Base-by-base conservation (phyloP, 208 protist species). In the Trypanosoma caninum region DNA sequence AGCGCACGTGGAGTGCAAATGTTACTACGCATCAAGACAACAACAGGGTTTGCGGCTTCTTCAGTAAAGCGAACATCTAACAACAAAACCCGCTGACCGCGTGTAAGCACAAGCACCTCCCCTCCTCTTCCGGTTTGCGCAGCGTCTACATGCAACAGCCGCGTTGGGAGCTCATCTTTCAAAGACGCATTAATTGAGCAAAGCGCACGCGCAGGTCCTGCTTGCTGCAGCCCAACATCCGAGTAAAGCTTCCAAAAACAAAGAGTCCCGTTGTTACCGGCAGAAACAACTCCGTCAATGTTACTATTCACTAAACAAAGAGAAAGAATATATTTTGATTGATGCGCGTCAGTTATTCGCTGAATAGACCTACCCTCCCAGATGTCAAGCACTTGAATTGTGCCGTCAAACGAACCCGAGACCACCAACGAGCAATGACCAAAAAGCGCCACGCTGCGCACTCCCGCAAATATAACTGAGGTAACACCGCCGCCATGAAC, bases 251-350 rank as follows among this genome's bases (percentile, higher is more conserved):
- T n/a, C 87, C 87, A 93, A 37, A 83, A 56, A n/a, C 73, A 69
- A 38, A 93, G 65, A 27, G 63, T 81, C 8, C 87, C 76, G 58
- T 93, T 78, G 58, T 93, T 90, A 34, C 87, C 87, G 52, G 80
- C 78, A 51, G 42, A 53, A 77, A 69, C 59, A 41, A 75, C 28
- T 42, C 50, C 33, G 8, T 38, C 28, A 9, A 13, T 9, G 38
- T 52, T 37, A 35, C 13, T 13, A 2, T 41, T 25, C 5, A 89
- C 66, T 0, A 67, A 25, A 27, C 80, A 77, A 7, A 94, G 25
- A 0, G 78, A 61, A 54, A 89, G 67, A 31, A 91, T 65, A 56
- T 80, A 86, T 16, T 78, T 79, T 42, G 72, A 69, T 38, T 77
- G 59, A 62, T 91, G 84, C 22, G 69, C 45, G 51, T 87, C 84